These are phyloP conservation scores for Pleurotus eryngii DNA, from an alignment of 768 basidiomycete genomes.

Conservation along the genomic window DNA sequence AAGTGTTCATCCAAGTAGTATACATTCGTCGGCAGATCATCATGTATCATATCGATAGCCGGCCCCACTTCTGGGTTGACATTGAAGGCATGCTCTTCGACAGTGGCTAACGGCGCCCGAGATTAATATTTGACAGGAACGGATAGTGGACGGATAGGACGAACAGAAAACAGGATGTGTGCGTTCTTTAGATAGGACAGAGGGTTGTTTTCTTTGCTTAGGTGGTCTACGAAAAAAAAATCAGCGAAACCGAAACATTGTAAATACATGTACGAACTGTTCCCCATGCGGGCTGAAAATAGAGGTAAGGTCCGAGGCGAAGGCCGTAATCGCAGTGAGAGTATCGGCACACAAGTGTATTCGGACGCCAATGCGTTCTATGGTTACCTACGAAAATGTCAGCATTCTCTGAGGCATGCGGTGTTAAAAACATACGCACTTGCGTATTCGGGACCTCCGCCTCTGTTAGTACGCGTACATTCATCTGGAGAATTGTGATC, in stretches of 20 bases:
- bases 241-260: not conserved
- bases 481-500: constrained; percentile 45
- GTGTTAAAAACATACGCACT: constrained; percentile 21
- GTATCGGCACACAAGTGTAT: constrained; percentile 82
- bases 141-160: constrained; percentile 1
- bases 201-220: constrained; percentile 24
- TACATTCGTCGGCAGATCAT: constrained; percentile 86
- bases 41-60: constrained; percentile 83
- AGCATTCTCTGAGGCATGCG: not conserved
- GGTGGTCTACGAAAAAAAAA: constrained; percentile 18
- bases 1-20: constrained; percentile 88
- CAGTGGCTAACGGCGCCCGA: constrained; percentile 43
- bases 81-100: constrained; percentile 83
- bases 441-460: constrained; percentile 29
- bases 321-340: constrained; percentile 50
- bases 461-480: constrained; percentile 30
- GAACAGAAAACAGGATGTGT: constrained; percentile 34
- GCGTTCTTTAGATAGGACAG: constrained; percentile 26
- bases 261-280: not conserved
- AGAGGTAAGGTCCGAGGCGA: constrained; percentile 50
- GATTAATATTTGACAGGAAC: not conserved
- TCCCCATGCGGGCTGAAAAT: constrained; percentile 30
- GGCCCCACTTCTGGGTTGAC: constrained; percentile 72
- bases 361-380: constrained; percentile 50
- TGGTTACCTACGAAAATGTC: constrained; percentile 40